These are phyloP conservation scores for Aspergillus aculeatus DNA, from an alignment of 2,329 filamentous ascomycete genomes.

Conservation along the genomic window DNA sequence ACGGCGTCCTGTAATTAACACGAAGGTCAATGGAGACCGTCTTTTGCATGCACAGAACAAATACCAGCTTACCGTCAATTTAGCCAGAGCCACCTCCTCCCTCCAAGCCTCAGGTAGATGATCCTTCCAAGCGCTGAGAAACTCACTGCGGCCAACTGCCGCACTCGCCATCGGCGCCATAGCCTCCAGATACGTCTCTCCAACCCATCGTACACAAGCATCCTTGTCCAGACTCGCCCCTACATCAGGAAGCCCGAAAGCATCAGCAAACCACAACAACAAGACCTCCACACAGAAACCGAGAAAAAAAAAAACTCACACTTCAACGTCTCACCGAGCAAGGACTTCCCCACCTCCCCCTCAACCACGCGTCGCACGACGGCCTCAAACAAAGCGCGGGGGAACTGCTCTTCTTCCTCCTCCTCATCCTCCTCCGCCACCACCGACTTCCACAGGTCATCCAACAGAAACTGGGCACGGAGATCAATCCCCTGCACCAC, in stretches of 20 bases:
- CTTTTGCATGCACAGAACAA: background rate
- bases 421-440: conserved; percentile 39
- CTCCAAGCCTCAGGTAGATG: conserved; percentile 46
- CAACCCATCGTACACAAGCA: conserved; percentile 38
- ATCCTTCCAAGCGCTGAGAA: conserved; percentile 43
- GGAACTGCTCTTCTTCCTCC: conserved; percentile 30
- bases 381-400: conserved; percentile 38
- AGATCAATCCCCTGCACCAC: conserved; percentile 42
- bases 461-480: conserved; percentile 42
- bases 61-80: conserved; percentile 30
- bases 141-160: conserved; percentile 34
- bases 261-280: conserved; percentile 2
- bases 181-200: conserved; percentile 41
- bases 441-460: conserved; percentile 42
- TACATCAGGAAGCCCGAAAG: conserved; percentile 17
- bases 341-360: conserved; percentile 16
- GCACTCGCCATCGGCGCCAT: conserved; percentile 31
- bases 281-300: background rate
- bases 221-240: conserved; percentile 42
- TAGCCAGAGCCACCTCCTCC: conserved; percentile 32
- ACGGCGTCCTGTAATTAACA: conserved; percentile 27
- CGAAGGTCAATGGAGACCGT: conserved; percentile 1
- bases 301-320: conserved; percentile 30
- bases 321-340: conserved; percentile 28
- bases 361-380: conserved; percentile 38